These are phyloP conservation scores for Warburgia ugandensis DNA, from an alignment of 164 flowering plant genomes.

Conservation along the genomic window DNA sequence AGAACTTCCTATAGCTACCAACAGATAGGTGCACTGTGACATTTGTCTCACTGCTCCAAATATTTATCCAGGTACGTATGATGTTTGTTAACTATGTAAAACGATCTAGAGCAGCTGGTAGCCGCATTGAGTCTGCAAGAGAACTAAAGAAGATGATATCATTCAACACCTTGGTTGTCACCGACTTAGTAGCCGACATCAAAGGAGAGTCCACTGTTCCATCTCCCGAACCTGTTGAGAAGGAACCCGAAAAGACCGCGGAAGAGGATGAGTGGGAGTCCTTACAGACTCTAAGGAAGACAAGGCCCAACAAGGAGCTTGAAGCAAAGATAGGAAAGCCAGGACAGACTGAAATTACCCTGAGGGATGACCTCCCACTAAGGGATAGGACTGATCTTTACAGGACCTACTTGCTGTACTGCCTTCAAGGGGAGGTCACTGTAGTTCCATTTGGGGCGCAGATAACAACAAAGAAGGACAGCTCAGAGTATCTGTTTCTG, in stretches of 20 bases:
- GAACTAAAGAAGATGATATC: conserved; percentile 87
- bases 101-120: conserved; percentile 52
- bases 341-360: conserved; percentile 78
- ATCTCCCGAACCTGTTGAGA: conserved; percentile 34
- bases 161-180: conserved; percentile 76
- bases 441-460: conserved; percentile 61
- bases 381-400: conserved; percentile 77
- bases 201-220: conserved; percentile 72
- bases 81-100: conserved; percentile 60
- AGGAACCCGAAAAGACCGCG: conserved; percentile 21
- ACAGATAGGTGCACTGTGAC: no score
- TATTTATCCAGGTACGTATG: conserved; percentile 54
- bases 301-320: conserved; percentile 46
- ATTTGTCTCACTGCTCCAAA: background rate
- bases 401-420: conserved; percentile 68
- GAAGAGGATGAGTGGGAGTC: conserved; percentile 76
- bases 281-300: conserved; percentile 57
- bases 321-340: conserved; percentile 45
- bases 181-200: conserved; percentile 71
- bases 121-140: conserved; percentile 65
- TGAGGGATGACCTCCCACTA: conserved; percentile 74
- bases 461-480: conserved; percentile 62
- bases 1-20: no score
- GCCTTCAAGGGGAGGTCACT: conserved; percentile 68
- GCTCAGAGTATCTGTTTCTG: conserved; percentile 56